Evolutionary conservation across 495 filamentous ascomycete genomes (phyloP).

Genomic region (Tuber aestivum): DNA sequence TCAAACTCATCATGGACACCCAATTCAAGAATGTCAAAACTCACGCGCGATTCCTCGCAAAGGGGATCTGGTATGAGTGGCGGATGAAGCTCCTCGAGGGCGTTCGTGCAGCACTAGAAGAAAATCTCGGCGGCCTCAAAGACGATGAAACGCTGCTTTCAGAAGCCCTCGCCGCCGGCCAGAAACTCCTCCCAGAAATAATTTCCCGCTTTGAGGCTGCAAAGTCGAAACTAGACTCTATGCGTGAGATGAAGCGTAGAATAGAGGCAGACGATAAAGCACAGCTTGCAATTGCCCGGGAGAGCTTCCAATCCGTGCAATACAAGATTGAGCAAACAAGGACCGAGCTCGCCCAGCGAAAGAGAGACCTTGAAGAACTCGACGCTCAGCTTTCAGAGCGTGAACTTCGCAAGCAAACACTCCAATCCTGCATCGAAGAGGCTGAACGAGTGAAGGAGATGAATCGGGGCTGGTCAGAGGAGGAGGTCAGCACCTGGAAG

Average conservation of each 20-base stretch:
- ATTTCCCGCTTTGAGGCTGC: conserved; percentile 51
- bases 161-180: conserved; percentile 61
- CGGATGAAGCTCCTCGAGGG: conserved; percentile 83
- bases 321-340: conserved; percentile 60
- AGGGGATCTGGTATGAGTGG: conserved; percentile 97
- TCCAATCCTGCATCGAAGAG: conserved; percentile 63
- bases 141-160: conserved; percentile 63
- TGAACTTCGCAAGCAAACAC: conserved; percentile 54
- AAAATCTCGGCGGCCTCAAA: conserved; percentile 68
- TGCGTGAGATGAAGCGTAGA: conserved; percentile 58
- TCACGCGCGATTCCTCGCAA: conserved; percentile 78
- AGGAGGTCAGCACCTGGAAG: conserved; percentile 54
- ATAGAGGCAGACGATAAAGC: conserved; percentile 61
- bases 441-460: conserved; percentile 80
- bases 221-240: conserved; percentile 51
- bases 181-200: conserved; percentile 59
- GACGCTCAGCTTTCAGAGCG: conserved; percentile 58
- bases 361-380: conserved; percentile 57
- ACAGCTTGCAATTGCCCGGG: conserved; percentile 71
- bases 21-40: conserved; percentile 97
- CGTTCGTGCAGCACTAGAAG: conserved; percentile 68
- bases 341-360: conserved; percentile 62
- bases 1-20: conserved; percentile 81
- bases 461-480: conserved; percentile 78
- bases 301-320: conserved; percentile 64